phyloP scores from a whole-genome alignment of 2,329 filamentous ascomycete species.

The Epicoccum sorghinum region DNA sequence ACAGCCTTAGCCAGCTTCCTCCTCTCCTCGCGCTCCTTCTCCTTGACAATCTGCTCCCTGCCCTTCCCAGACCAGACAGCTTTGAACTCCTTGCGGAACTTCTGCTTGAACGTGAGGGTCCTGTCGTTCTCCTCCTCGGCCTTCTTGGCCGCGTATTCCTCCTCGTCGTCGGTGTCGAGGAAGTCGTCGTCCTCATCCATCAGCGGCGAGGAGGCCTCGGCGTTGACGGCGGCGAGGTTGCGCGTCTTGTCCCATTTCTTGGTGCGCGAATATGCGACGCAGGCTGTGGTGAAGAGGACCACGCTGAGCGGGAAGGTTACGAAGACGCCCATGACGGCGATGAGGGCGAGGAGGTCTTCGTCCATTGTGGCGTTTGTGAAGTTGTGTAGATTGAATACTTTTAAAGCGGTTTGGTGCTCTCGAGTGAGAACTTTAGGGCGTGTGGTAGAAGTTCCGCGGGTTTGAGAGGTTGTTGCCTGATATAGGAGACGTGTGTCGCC shows the following conservation, averaged over 20 bases:
- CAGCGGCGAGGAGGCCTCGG: conserved; percentile 29
- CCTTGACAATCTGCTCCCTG: conserved; percentile 31
- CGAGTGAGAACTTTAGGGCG: neutral
- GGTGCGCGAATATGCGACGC: conserved; percentile 39
- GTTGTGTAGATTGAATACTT: neutral
- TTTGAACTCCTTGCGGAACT: conserved; percentile 39
- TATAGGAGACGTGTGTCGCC: conserved; percentile 18
- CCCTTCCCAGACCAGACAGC: conserved; percentile 40
- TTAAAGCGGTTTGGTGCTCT: neutral
- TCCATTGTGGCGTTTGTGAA: conserved; percentile 26
- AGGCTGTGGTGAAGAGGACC: conserved; percentile 30
- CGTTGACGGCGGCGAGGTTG: conserved; percentile 29
- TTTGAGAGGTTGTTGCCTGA: conserved; percentile 9
- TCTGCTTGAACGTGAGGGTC: conserved; percentile 36
- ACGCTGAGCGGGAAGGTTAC: conserved; percentile 32
- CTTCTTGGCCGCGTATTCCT: conserved; percentile 36
- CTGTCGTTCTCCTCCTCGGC: conserved; percentile 37
- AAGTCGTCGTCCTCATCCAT: conserved; percentile 33
- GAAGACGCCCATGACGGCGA: conserved; percentile 32
- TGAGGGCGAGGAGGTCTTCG: conserved; percentile 36
- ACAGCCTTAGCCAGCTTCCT: conserved; percentile 41
- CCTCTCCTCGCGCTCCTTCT: conserved; percentile 40
- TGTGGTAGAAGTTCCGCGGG: neutral
- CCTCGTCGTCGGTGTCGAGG: conserved; percentile 41
- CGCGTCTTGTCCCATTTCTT: conserved; percentile 40